Evolutionary conservation across 106 monocot genomes (phyloP).

Genomic region (Dactylorhiza incarnata): DNA sequence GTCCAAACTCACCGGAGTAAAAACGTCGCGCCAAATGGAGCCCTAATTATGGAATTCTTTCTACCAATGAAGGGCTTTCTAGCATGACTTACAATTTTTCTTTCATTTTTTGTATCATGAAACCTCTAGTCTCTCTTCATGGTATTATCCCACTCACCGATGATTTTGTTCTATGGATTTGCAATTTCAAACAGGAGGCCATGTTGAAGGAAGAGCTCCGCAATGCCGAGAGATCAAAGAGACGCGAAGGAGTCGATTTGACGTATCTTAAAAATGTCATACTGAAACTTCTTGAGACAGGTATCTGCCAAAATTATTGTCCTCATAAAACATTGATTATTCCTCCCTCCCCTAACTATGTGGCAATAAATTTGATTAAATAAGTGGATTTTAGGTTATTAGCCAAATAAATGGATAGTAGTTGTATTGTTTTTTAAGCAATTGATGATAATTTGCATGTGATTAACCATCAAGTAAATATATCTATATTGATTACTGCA

Average conservation of each 20-base stretch:
- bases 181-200: constrained; percentile 45
- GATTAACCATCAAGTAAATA: too few relatives aligned
- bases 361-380: too few relatives aligned
- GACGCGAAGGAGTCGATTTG: constrained; percentile 95
- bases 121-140: background rate
- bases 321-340: background rate
- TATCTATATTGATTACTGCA: too few relatives aligned
- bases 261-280: constrained; percentile 98
- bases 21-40: too few relatives aligned
- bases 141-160: background rate
- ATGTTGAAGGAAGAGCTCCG: constrained; percentile 86
- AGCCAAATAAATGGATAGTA: too few relatives aligned
- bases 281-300: constrained; percentile 95
- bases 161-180: background rate
- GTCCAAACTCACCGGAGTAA: too few relatives aligned
- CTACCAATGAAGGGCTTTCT: background rate
- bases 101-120: background rate
- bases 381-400: too few relatives aligned
- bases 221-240: constrained; percentile 87
- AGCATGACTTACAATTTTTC: background rate
- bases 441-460: too few relatives aligned
- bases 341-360: too few relatives aligned
- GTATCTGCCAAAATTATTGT: constrained; percentile 21
- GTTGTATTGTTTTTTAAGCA: too few relatives aligned
- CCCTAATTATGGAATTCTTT: background rate